These are phyloP conservation scores for Bremia lactucae DNA, from an alignment of 352 stramenopile genomes.

Conservation along the genomic window DNA sequence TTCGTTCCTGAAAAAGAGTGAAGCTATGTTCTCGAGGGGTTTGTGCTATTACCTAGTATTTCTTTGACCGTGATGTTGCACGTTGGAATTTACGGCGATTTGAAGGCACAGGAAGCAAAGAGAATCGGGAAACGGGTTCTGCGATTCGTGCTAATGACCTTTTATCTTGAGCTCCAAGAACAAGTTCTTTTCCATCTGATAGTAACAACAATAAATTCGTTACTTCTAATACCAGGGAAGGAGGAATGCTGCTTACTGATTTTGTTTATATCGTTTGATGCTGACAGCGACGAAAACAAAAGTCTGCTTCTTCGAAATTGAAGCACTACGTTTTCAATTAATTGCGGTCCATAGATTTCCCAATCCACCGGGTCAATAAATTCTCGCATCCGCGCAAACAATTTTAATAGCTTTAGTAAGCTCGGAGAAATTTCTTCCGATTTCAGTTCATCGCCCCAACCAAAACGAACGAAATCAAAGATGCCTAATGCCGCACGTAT, in stretches of 20 bases:
- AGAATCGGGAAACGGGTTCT: constrained; percentile 71
- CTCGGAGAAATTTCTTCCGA: constrained; percentile 39
- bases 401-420: constrained; percentile 38
- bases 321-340: constrained; percentile 79
- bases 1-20: constrained; percentile 32
- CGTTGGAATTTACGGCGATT: constrained; percentile 45
- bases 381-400: constrained; percentile 72
- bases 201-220: constrained; percentile 1
- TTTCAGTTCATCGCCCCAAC: constrained; percentile 76
- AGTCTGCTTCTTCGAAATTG: constrained; percentile 80
- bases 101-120: constrained; percentile 59
- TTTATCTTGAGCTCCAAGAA: constrained; percentile 54
- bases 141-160: constrained; percentile 55
- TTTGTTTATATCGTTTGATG: constrained; percentile 77
- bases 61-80: constrained; percentile 19
- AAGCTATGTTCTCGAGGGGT: constrained; percentile 22
- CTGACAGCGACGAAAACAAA: constrained; percentile 76
- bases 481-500: constrained; percentile 75
- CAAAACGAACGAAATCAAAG: constrained; percentile 81
- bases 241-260: constrained; percentile 59
- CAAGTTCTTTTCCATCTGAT: constrained; percentile 67
- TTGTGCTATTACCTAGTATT: constrained; percentile 15
- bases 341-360: constrained; percentile 80
- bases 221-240: neutral
- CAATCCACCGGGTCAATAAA: constrained; percentile 84